Percentiles rank a stretch among this genome's conserved stretches.
Evolutionary conservation across 257 asterid genomes (phyloP).

Genomic region (Rauvolfia tetraphylla): DNA sequence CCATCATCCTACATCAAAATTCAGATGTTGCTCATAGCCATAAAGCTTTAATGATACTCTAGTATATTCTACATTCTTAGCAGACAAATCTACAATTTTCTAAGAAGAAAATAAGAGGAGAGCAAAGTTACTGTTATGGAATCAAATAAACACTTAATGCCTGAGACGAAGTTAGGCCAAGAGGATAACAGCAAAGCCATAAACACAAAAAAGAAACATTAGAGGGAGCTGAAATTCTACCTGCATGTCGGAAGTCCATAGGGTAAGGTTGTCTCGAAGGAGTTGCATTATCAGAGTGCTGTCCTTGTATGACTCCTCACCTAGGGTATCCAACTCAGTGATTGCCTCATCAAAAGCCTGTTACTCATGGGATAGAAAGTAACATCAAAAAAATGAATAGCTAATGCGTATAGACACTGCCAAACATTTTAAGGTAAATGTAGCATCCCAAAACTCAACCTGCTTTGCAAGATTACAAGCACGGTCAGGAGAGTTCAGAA

Average conservation of each 20-base stretch:
- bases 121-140: not conserved
- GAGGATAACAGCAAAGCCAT: not conserved
- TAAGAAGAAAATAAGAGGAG: not conserved
- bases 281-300: slow-evolving; percentile 94
- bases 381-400: not conserved
- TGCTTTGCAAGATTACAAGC: slow-evolving; percentile 88
- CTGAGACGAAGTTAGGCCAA: not conserved
- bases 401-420: not conserved
- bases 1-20: slow-evolving; percentile 56
- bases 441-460: slow-evolving; percentile 23
- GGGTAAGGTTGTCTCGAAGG: slow-evolving; percentile 81
- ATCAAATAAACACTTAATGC: not conserved
- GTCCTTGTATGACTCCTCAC: slow-evolving; percentile 97
- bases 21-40: not conserved
- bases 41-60: not conserved
- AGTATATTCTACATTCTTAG: not conserved
- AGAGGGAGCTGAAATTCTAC: slow-evolving; percentile 24
- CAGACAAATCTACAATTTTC: not conserved
- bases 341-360: slow-evolving; percentile 94
- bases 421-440: not conserved
- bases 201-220: not conserved
- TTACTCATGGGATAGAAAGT: not conserved
- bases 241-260: slow-evolving; percentile 89
- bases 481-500: slow-evolving; percentile 82
- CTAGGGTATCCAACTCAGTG: slow-evolving; percentile 79